phyloP scores from a whole-genome alignment of 2,329 filamentous ascomycete genomes.

The Penicillium psychrosexuale region DNA sequence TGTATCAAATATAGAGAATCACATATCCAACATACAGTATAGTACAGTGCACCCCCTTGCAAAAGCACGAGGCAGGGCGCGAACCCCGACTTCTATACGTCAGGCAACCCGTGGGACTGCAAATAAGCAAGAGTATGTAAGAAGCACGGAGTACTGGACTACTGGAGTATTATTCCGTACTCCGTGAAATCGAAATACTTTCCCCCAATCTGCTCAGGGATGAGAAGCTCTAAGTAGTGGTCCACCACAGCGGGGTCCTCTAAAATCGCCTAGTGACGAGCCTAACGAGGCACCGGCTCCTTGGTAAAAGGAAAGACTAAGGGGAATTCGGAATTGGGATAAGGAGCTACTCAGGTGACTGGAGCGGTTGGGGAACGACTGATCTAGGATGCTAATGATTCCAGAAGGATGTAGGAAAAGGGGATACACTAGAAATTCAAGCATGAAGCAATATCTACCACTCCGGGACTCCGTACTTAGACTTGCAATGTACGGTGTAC shows the following conservation, averaged over 20 bases:
- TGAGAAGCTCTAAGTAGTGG: not conserved
- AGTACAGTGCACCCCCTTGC: not conserved
- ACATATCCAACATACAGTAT: not conserved
- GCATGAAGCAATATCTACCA: not conserved
- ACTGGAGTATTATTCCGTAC: not conserved
- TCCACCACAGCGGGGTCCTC: slow-evolving; percentile 13
- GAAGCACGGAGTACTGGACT: too few relatives aligned
- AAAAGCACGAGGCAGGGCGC: slow-evolving; percentile 21
- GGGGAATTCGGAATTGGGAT: not conserved
- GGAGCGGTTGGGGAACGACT: too few relatives aligned
- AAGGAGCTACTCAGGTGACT: slow-evolving; percentile 6
- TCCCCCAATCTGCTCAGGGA: not conserved
- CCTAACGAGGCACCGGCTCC: slow-evolving; percentile 6
- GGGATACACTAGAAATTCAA: not conserved
- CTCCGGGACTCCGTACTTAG: too few relatives aligned
- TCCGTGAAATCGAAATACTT: not conserved
- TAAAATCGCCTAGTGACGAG: not conserved
- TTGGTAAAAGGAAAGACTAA: not conserved
- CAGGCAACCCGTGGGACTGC: slow-evolving; percentile 12
- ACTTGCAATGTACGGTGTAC: too few relatives aligned
- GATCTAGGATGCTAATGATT: not conserved
- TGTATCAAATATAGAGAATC: not conserved
- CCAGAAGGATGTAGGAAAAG: not conserved
- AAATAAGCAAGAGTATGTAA: not conserved
- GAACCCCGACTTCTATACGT: slow-evolving; percentile 12